Percentiles rank a stretch among this genome's conserved stretches.
Conservation (phyloP, 768 basidiomycete genomes). For the Termitomyces sp. region DNA sequence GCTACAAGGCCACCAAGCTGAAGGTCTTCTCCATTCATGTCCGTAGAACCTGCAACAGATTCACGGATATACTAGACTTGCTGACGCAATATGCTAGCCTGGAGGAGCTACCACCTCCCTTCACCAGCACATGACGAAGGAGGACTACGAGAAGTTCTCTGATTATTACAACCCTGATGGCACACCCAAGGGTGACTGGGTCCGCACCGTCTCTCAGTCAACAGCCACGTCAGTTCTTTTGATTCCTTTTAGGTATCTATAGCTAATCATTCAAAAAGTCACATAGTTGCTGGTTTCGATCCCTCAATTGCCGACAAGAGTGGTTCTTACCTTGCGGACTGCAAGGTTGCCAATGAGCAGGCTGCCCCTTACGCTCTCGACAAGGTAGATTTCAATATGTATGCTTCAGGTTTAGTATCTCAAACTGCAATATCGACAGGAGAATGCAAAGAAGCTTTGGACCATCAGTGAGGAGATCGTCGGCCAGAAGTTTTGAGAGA, state of each 20-base stretch:
- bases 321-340: slow-evolving; percentile 7
- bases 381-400: neutral
- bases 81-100: neutral
- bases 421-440: neutral
- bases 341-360: slow-evolving; percentile 7
- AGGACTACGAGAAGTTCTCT: slow-evolving; percentile 8
- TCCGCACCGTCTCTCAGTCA: slow-evolving; percentile 1
- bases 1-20: slow-evolving; percentile 8
- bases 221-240: slow-evolving; percentile 3
- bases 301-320: slow-evolving; percentile 8
- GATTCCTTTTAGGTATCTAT: neutral
- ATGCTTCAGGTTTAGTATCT: neutral
- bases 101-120: slow-evolving; percentile 6
- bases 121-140: slow-evolving; percentile 8
- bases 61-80: neutral
- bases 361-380: slow-evolving; percentile 6
- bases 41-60: neutral
- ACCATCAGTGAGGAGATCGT: slow-evolving; percentile 14
- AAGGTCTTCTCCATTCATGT: slow-evolving; percentile 8
- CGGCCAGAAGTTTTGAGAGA: slow-evolving; percentile 8
- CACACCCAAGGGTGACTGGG: slow-evolving; percentile 4
- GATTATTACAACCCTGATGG: slow-evolving; percentile 9
- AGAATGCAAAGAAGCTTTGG: slow-evolving; percentile 12
- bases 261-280: neutral
- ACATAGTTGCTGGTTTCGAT: slow-evolving; percentile 9